Base-by-base conservation (phyloP, 441 rosid species). In the Bocquillonia castaneifolia region DNA sequence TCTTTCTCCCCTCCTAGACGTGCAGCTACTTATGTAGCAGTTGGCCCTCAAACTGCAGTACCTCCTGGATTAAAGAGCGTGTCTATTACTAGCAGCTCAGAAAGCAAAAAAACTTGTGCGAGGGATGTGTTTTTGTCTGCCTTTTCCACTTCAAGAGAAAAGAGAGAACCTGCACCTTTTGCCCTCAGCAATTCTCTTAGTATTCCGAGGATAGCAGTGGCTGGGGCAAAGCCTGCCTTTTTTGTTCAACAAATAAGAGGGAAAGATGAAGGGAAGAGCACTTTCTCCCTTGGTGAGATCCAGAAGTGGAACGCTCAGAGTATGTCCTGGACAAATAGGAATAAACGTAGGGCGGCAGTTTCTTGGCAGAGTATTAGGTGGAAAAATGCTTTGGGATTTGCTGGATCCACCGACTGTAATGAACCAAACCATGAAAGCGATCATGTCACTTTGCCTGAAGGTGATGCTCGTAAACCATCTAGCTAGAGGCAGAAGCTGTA, bases 81-180 rank as follows among this genome's bases (percentile, higher is more conserved):
- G 17, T 54, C 28, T 47, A 13, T 15, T 17, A 50, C 22, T 50
- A 34, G 67, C 13, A 31, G 14, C 25, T 3, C 54, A 15, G 64
- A 32, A 31, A 60, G 36, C 44, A 26, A 63, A 31, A 69, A 29
- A 20, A 69, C 61, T 50, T 34, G 70, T 42, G 68, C 29, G 10
- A 76, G 57, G 65, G 78, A 79, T 28, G 64, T 70, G 25, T 76
- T 79, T 68, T 52, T 76, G 25, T 72, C 78, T 45, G 73, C 75
- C 59, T 76, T 73, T 59, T 56, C 64, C 18, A 34, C 63, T 61
- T 40, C 57, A 50, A 72, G 56, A 48, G 32, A 28, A 31, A 45
- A 56, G 2, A 76, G 60, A 32, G 54, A 51, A 47, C 55, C 36
- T 64, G 54, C 48, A 37, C n/a, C 61, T 51, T 22, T 3, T 64